These are phyloP conservation scores for Cyphellophora attinorum DNA, from an alignment of 2,329 filamentous ascomycete genomes.

Conservation along the genomic window DNA sequence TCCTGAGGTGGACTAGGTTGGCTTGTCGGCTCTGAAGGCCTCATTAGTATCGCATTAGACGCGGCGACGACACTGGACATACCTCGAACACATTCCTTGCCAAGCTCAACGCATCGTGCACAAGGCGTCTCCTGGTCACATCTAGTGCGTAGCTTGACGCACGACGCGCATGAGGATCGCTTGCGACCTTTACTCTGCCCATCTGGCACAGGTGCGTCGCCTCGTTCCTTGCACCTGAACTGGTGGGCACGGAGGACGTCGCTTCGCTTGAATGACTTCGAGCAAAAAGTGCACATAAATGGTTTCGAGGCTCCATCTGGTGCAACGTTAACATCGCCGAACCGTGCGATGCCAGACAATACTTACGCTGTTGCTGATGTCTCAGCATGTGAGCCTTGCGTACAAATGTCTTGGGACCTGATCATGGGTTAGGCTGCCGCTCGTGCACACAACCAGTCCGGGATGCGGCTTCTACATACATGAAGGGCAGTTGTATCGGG, in stretches of 20 bases:
- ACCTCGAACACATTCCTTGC: conserved; percentile 15
- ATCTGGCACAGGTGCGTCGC: conserved; percentile 13
- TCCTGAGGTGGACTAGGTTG: conserved; percentile 1
- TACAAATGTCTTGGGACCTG: conserved; percentile 11
- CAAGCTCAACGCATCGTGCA: conserved; percentile 13
- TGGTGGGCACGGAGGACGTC: conserved; percentile 16
- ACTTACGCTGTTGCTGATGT: conserved; percentile 16
- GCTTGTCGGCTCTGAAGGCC: neutral
- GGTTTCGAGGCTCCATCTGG: conserved; percentile 14
- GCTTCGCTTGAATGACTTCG: conserved; percentile 16
- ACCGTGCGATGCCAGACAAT: neutral
- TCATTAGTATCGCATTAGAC: conserved; percentile 1
- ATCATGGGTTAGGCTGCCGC: no score
- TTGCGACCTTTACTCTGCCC: conserved; percentile 16
- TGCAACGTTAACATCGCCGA: neutral
- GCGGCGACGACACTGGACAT: conserved; percentile 7
- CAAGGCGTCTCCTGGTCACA: conserved; percentile 15
- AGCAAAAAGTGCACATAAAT: conserved; percentile 14
- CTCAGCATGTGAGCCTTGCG: conserved; percentile 16
- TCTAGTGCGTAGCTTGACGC: conserved; percentile 15
- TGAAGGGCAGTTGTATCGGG: neutral
- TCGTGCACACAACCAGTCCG: no score
- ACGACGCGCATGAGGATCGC: conserved; percentile 14
- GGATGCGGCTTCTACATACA: no score
- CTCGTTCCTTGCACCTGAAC: conserved; percentile 15